Percentiles rank a stretch among this genome's conserved stretches.
These are phyloP conservation scores for Rosa chinensis DNA, from an alignment of 306 rosid genomes.

Conservation along the genomic window DNA sequence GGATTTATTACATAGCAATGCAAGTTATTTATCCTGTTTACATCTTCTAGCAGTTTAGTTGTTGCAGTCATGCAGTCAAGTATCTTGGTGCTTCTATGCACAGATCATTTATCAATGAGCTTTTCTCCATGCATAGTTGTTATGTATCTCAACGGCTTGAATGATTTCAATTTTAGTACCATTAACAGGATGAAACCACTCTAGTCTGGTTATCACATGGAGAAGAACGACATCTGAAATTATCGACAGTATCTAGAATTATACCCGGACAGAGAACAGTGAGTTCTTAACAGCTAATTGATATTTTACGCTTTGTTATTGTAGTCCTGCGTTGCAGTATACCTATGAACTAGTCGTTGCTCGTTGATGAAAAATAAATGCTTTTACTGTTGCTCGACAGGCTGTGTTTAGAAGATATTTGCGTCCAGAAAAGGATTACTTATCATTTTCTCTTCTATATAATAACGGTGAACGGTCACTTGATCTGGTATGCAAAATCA, in stretches of 20 bases:
- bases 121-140: constrained; percentile 9
- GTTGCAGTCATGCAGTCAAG: neutral
- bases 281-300: constrained; percentile 35
- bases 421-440: constrained; percentile 91
- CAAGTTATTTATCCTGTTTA: neutral
- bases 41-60: neutral
- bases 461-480: constrained; percentile 79
- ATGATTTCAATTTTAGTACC: constrained; percentile 42
- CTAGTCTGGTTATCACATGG: constrained; percentile 81
- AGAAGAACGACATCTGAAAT: constrained; percentile 65
- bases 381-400: constrained; percentile 42
- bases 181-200: constrained; percentile 80
- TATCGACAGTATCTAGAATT: constrained; percentile 58
- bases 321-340: neutral
- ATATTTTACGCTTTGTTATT: neutral
- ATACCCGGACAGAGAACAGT: constrained; percentile 95
- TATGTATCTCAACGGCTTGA: constrained; percentile 24
- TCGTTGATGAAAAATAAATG: constrained; percentile 6
- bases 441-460: constrained; percentile 84
- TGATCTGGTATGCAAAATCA: constrained; percentile 73
- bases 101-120: constrained; percentile 6
- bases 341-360: constrained; percentile 7
- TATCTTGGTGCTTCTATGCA: neutral
- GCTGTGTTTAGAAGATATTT: constrained; percentile 85
- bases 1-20: neutral